Conservation (phyloP, 106 monocot genomes). For the Platanthera zijinensis region DNA sequence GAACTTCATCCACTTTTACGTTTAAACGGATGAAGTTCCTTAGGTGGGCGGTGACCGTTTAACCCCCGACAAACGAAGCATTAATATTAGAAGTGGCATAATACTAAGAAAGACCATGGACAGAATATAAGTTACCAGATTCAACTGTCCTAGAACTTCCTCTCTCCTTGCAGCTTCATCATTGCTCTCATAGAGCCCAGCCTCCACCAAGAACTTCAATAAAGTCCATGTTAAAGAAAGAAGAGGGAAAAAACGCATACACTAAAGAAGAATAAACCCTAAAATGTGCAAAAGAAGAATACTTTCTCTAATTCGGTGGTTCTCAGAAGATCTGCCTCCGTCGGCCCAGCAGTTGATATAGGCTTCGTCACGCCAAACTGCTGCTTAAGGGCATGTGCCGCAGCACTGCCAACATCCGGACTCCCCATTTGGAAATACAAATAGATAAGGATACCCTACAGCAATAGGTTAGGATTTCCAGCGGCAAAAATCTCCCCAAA, state of each 20-base stretch:
- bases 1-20: no score
- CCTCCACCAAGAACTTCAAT: conserved; percentile 58
- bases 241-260: neutral
- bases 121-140: conserved; percentile 31
- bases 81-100: neutral
- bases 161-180: conserved; percentile 60
- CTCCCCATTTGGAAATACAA: conserved; percentile 35
- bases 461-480: neutral
- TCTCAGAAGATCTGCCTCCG: conserved; percentile 53
- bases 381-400: conserved; percentile 13
- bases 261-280: neutral
- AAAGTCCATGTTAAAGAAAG: neutral
- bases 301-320: conserved; percentile 69
- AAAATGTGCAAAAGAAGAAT: neutral
- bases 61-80: no score
- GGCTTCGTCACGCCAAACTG: conserved; percentile 63
- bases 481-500: neutral
- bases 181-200: conserved; percentile 72
- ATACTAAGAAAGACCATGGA: neutral
- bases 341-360: conserved; percentile 58
- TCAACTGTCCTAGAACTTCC: conserved; percentile 68
- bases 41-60: no score
- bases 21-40: no score
- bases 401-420: conserved; percentile 13
- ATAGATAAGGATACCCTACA: neutral